These are phyloP conservation scores for Gryganskiella cystojenkinii DNA, from an alignment of 192 early-diverging fungal genomes.

Conservation along the genomic window DNA sequence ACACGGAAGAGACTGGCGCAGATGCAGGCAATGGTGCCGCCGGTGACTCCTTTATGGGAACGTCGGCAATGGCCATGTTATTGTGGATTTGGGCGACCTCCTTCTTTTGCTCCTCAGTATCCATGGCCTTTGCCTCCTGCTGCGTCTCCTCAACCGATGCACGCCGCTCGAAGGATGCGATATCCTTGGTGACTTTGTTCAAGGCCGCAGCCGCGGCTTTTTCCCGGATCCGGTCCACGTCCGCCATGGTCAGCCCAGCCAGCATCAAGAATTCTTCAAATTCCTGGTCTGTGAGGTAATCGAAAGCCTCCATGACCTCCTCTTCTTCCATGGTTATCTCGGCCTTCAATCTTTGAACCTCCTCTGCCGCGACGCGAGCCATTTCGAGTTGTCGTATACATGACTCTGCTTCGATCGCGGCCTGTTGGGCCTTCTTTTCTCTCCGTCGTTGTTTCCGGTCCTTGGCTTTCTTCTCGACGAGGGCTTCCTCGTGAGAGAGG, in stretches of 20 bases:
- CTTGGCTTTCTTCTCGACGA: conserved; percentile 10
- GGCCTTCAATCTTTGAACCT: neutral
- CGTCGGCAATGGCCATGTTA: neutral
- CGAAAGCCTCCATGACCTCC: conserved; percentile 46
- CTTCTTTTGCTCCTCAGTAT: neutral
- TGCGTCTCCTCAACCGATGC: neutral
- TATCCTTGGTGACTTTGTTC: conserved; percentile 37
- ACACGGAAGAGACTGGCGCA: neutral
- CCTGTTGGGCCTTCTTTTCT: conserved; percentile 21
- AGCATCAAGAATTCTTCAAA: conserved; percentile 44
- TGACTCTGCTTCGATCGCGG: conserved; percentile 26
- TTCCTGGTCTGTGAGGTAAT: conserved; percentile 41
- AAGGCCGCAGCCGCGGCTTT: conserved; percentile 31
- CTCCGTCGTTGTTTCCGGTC: conserved; percentile 9
- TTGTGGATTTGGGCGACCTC: no score
- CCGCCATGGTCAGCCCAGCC: conserved; percentile 29
- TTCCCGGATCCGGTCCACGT: conserved; percentile 42
- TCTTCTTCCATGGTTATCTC: conserved; percentile 27
- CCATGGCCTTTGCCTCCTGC: neutral
- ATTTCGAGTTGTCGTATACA: conserved; percentile 17
- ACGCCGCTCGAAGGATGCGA: conserved; percentile 11
- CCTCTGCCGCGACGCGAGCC: conserved; percentile 11
- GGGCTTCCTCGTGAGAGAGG: conserved; percentile 24
- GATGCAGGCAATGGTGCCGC: neutral
- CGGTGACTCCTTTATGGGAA: no score